Percentiles rank a stretch among this genome's conserved stretches.
Conservation (phyloP, 1,284 basidiomycete species). For the Cryptococcus maquisensis region DNA sequence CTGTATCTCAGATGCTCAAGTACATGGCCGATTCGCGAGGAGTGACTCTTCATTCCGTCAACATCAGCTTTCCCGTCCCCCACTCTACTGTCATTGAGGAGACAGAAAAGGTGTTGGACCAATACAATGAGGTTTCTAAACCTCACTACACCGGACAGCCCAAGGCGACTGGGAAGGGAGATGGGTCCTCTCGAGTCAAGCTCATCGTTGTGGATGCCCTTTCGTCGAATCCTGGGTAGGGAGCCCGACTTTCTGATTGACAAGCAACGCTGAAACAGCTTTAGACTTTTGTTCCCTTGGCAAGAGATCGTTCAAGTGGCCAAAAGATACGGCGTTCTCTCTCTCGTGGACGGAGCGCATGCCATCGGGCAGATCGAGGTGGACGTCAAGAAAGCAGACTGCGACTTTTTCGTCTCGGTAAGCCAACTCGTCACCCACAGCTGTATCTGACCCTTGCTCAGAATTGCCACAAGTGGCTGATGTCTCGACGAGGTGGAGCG, state of each 20-base stretch:
- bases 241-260: neutral
- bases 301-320: slow-evolving; percentile 67
- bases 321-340: slow-evolving; percentile 63
- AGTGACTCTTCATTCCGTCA: slow-evolving; percentile 55
- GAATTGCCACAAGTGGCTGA: slow-evolving; percentile 63
- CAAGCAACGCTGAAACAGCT: neutral
- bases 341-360: slow-evolving; percentile 78
- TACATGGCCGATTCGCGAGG: slow-evolving; percentile 60
- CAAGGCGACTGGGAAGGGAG: slow-evolving; percentile 30
- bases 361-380: slow-evolving; percentile 61
- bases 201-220: slow-evolving; percentile 75
- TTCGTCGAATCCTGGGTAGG: slow-evolving; percentile 60
- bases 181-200: slow-evolving; percentile 43
- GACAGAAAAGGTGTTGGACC: slow-evolving; percentile 53
- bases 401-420: slow-evolving; percentile 78
- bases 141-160: slow-evolving; percentile 28
- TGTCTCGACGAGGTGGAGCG: slow-evolving; percentile 63
- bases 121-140: slow-evolving; percentile 28
- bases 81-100: slow-evolving; percentile 58
- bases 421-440: slow-evolving; percentile 21
- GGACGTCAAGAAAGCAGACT: slow-evolving; percentile 58
- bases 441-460: neutral
- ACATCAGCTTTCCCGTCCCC: slow-evolving; percentile 61
- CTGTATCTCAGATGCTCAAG: slow-evolving; percentile 58
- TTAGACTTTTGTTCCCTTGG: slow-evolving; percentile 68